Evolutionary conservation across 1,139 yeast genomes (phyloP), one percentile per base, ranked within the genome.

Genomic region (Suhomyces panamericanus): DNA sequence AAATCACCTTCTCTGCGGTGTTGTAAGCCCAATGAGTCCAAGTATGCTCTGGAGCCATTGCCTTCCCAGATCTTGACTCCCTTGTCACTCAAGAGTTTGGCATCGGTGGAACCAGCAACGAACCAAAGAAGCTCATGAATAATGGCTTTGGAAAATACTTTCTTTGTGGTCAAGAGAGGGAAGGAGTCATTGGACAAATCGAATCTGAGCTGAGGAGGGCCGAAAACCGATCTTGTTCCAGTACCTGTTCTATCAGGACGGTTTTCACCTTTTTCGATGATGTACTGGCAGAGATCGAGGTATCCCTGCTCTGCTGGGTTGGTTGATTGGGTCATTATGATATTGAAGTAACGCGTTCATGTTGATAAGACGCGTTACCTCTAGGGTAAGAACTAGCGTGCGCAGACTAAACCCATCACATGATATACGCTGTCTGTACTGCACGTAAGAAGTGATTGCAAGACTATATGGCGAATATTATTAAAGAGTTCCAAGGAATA

Each of bases 31-130:
- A 90, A 69, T 10, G 81, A 77, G 62, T 93, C 98, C 47, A 93
- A 72, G 63, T 81, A 93, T 65, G 89, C 96, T 51, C 97, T 76
- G 26, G 96, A 87, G n/a, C 99, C 99, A 61, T 93, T 95, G 16
- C 99, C 99, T 64, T 95, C 98, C 99, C 99, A 93, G 46, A 93
- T 93, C 60, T 83, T 90, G 16, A 93, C 95, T 27, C 96, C 96
- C 54, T 86, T 78, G 4, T 85, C 95, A 15, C 85, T 71, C 38
- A 93, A 72, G 53, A 79, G 74, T 55, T 84, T 85, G 22, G 95
- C 95, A 61, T 91, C 96, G 0, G 99, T 93, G 53, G 85, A 81
- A 1, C 98, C 99, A 3, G 82, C 75, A 11, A 95, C 78, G 62
- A 93, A 93, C 99, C 99, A 95, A 22, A 93, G 73, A 24, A 93